These are phyloP conservation scores for Taphrina betulina DNA, from an alignment of 1,139 yeast genomes.

Conservation along the genomic window DNA sequence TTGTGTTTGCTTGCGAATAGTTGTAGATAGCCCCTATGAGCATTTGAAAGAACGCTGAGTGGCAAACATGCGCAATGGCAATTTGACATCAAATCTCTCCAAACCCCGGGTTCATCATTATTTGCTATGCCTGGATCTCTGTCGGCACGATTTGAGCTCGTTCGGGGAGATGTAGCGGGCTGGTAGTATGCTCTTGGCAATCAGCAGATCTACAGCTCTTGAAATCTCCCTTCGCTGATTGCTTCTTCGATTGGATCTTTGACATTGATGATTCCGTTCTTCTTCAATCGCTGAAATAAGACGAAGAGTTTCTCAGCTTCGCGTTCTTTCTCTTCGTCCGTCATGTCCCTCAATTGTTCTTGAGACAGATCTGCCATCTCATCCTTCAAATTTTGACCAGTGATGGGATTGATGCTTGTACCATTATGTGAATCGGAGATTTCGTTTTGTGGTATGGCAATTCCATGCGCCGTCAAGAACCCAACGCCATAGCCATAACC, in stretches of 20 bases:
- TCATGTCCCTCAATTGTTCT: conserved; percentile 44
- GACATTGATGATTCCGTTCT: conserved; percentile 51
- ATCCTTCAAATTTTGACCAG: conserved; percentile 41
- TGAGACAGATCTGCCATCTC: conserved; percentile 33
- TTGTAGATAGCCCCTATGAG: no score
- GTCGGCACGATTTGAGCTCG: no score
- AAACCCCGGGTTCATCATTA: no score
- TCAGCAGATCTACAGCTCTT: conserved; percentile 35
- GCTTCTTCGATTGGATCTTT: conserved; percentile 46
- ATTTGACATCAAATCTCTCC: no score
- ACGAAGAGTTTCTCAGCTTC: conserved; percentile 57
- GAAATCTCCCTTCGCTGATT: conserved; percentile 39
- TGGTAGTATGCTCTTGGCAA: no score
- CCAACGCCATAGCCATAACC: conserved; percentile 44
- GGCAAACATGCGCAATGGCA: no score
- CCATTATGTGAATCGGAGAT: conserved; percentile 11
- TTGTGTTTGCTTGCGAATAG: no score
- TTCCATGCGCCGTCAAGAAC: conserved; percentile 40
- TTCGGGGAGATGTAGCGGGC: no score
- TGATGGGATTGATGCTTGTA: conserved; percentile 41
- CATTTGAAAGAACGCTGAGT: no score
- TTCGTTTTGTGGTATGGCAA: conserved; percentile 38
- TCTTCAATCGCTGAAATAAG: conserved; percentile 49
- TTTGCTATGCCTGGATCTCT: no score
- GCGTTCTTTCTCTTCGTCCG: conserved; percentile 55